These are phyloP conservation scores for Elongisporangium anandrum DNA, from an alignment of 352 stramenopile species.

Conservation along the genomic window DNA sequence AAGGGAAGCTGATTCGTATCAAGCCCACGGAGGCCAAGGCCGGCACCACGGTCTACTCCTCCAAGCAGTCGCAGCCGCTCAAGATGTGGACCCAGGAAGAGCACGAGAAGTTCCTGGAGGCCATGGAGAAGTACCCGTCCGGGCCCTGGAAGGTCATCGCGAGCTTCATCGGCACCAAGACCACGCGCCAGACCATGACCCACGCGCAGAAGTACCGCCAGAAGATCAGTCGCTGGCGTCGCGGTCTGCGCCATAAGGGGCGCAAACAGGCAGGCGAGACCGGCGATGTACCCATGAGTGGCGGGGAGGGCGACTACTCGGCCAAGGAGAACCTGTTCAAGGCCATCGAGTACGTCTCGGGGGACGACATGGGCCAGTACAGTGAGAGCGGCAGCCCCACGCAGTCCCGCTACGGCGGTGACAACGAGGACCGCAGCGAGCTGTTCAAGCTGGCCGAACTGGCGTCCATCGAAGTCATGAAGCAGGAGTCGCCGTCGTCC, in stretches of 20 bases:
- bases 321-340: constrained; percentile 58
- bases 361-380: constrained; percentile 38
- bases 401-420: constrained; percentile 28
- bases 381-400: constrained; percentile 21
- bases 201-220: constrained; percentile 83
- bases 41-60: constrained; percentile 80
- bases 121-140: constrained; percentile 83
- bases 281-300: constrained; percentile 16
- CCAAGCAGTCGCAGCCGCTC: constrained; percentile 76
- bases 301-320: constrained; percentile 37
- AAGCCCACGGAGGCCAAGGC: constrained; percentile 82
- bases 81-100: constrained; percentile 86
- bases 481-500: constrained; percentile 34
- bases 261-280: constrained; percentile 55
- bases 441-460: constrained; percentile 74
- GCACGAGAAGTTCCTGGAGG: constrained; percentile 83
- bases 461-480: constrained; percentile 74
- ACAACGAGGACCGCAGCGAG: constrained; percentile 34
- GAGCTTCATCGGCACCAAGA: constrained; percentile 76
- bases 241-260: constrained; percentile 74
- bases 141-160: constrained; percentile 84
- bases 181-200: constrained; percentile 92
- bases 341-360: constrained; percentile 60
- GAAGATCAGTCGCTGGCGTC: constrained; percentile 81
- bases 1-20: constrained; percentile 82